Percentiles rank a stretch among this genome's conserved stretches.
These are phyloP conservation scores for Hortiboletus flavorubellus DNA, from an alignment of 768 basidiomycete species.

Conservation along the genomic window DNA sequence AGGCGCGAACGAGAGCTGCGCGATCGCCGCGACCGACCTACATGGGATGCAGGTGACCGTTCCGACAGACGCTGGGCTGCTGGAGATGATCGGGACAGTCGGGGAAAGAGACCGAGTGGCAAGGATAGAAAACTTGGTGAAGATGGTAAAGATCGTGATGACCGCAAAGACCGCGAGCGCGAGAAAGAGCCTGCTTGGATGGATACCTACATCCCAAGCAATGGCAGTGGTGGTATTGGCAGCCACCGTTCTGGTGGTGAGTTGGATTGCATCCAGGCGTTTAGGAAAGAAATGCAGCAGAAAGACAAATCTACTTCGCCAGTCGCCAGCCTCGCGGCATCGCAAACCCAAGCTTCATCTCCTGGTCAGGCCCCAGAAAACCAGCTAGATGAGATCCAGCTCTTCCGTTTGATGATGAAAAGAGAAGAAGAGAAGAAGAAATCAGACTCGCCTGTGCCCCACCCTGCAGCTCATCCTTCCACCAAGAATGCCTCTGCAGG, in stretches of 20 bases:
- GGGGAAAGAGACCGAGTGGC: constrained; percentile 54
- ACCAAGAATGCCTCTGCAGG: constrained; percentile 11
- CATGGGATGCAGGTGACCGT: constrained; percentile 52
- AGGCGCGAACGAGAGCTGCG: constrained; percentile 47
- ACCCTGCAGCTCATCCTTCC: background rate
- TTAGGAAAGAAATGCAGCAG: constrained; percentile 83
- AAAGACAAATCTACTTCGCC: constrained; percentile 52
- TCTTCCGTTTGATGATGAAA: constrained; percentile 83
- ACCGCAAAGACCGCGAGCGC: constrained; percentile 49
- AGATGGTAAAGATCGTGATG: constrained; percentile 48
- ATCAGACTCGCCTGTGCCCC: constrained; percentile 19
- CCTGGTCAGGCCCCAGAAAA: constrained; percentile 25
- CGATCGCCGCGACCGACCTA: constrained; percentile 44
- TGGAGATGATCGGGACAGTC: constrained; percentile 67
- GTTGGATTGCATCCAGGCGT: constrained; percentile 80
- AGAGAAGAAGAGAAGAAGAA: constrained; percentile 58
- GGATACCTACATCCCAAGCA: constrained; percentile 77
- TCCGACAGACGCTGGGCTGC: constrained; percentile 49
- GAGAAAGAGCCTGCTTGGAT: constrained; percentile 94
- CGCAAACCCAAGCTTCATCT: constrained; percentile 24
- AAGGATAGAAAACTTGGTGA: constrained; percentile 56
- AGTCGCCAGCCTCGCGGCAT: constrained; percentile 2
- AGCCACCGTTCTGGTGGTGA: constrained; percentile 59
- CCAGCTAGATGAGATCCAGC: constrained; percentile 75
- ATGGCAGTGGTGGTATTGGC: constrained; percentile 56